These are phyloP conservation scores for Piloderma croceum DNA, from an alignment of 768 basidiomycete genomes.

Conservation along the genomic window DNA sequence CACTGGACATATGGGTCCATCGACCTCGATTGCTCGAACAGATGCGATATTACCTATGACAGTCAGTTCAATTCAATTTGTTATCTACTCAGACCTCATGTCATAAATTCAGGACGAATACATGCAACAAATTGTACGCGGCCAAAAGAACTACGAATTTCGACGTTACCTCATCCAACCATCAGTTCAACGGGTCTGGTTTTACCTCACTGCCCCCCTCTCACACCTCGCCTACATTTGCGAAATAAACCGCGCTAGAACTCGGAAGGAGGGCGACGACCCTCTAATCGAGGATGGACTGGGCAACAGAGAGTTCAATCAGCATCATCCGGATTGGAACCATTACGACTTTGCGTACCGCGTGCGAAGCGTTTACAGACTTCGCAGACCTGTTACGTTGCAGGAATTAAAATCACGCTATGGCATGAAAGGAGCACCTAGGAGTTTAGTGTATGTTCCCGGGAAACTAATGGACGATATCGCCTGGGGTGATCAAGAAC, in stretches of 20 bases:
- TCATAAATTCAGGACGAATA: no score
- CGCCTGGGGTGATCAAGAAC: constrained; percentile 4
- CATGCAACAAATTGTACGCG: constrained; percentile 20
- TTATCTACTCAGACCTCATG: no score
- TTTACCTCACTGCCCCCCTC: constrained; percentile 23
- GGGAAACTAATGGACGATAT: not conserved
- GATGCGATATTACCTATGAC: no score
- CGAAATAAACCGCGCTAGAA: constrained; percentile 22
- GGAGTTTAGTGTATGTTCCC: constrained; percentile 14
- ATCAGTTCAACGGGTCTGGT: constrained; percentile 23
- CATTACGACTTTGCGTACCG: constrained; percentile 24
- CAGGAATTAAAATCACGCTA: constrained; percentile 12
- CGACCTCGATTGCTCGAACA: no score
- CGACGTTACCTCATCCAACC: constrained; percentile 24
- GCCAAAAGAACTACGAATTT: constrained; percentile 24
- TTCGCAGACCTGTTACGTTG: constrained; percentile 14
- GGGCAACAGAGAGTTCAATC: constrained; percentile 23
- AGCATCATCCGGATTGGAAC: constrained; percentile 18
- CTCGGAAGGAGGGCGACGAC: constrained; percentile 16
- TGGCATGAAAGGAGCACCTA: constrained; percentile 15
- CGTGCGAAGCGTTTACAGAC: constrained; percentile 13
- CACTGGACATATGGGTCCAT: no score
- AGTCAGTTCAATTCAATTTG: no score
- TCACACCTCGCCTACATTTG: constrained; percentile 22
- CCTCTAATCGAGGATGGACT: constrained; percentile 19